phyloP scores from a whole-genome alignment of 805 yeast species.

The Alloascoidea hylecoeti region DNA sequence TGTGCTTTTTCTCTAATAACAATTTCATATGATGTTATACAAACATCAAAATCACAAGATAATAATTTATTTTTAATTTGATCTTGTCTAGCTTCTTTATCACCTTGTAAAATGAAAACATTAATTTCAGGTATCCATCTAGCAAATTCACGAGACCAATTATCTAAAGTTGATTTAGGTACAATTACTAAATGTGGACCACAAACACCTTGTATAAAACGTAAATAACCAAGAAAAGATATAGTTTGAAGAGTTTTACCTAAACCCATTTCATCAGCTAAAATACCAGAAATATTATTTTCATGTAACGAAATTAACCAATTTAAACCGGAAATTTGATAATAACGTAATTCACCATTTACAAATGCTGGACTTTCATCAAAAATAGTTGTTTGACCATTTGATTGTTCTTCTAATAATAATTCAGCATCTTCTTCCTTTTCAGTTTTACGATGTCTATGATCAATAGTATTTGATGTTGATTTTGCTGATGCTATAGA shows the following conservation, averaged over 20 bases:
- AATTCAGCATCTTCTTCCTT: constrained; percentile 93
- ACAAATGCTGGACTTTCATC: constrained; percentile 77
- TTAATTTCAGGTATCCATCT: constrained; percentile 95
- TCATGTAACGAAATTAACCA: constrained; percentile 88
- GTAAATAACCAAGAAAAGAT: constrained; percentile 76
- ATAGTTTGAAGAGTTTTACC: constrained; percentile 95
- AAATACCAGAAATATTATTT: constrained; percentile 77
- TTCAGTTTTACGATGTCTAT: constrained; percentile 76
- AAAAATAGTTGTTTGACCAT: constrained; percentile 44
- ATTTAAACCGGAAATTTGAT: constrained; percentile 89
- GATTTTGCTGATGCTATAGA: constrained; percentile 11
- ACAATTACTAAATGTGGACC: constrained; percentile 91
- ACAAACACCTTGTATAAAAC: constrained; percentile 62
- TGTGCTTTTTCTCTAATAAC: constrained; percentile 78
- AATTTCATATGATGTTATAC: constrained; percentile 87
- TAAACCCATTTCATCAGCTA: constrained; percentile 97
- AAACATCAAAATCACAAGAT: constrained; percentile 74
- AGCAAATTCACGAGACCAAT: constrained; percentile 91
- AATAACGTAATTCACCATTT: constrained; percentile 68
- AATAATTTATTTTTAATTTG: constrained; percentile 46
- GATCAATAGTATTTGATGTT: constrained; percentile 13
- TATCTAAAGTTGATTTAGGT: constrained; percentile 91
- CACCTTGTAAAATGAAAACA: constrained; percentile 77
- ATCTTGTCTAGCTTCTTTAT: constrained; percentile 61
- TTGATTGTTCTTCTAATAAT: constrained; percentile 51